These are phyloP conservation scores for Vinca minor DNA, from an alignment of 257 asterid species.

Conservation along the genomic window DNA sequence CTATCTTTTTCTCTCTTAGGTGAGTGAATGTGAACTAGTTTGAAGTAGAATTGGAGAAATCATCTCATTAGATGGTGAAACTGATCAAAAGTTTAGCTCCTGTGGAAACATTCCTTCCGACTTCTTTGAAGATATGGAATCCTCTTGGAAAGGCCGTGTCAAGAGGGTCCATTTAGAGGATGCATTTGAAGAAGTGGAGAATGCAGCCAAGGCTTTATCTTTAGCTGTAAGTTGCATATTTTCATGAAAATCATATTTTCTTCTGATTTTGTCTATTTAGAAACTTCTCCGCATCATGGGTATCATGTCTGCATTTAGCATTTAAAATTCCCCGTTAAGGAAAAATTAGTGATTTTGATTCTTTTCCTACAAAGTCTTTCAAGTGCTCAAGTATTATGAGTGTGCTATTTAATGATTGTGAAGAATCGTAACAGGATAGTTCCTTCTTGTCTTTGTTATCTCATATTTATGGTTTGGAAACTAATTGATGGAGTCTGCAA, in stretches of 20 bases:
- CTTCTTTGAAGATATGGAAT: conserved; percentile 82
- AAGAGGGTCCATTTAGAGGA: conserved; percentile 83
- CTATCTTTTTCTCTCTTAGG: conserved; percentile 34
- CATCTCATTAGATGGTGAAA: conserved; percentile 73
- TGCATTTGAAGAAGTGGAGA: conserved; percentile 68
- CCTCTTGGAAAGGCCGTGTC: conserved; percentile 96
- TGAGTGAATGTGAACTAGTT: conserved; percentile 55
- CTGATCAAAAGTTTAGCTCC: conserved; percentile 56
- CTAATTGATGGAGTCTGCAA: conserved; percentile 75
- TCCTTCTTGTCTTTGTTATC: not conserved
- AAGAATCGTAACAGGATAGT: not conserved
- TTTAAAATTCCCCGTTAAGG: not conserved
- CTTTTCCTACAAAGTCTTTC: not conserved
- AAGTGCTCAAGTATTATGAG: not conserved
- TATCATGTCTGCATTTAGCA: not conserved
- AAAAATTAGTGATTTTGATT: not conserved
- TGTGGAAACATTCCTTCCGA: conserved; percentile 47
- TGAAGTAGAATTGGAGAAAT: conserved; percentile 73
- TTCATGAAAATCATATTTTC: too few species aligned
- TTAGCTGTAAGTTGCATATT: conserved; percentile 52
- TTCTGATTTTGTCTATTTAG: not conserved
- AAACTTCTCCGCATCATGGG: not conserved
- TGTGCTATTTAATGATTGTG: not conserved
- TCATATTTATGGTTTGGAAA: too few species aligned
- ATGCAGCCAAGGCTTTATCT: conserved; percentile 66